Percentiles rank a stretch among this genome's conserved stretches.
These are phyloP conservation scores for Fraxinus pennsylvanica DNA, from an alignment of 257 asterid genomes.

Conservation along the genomic window DNA sequence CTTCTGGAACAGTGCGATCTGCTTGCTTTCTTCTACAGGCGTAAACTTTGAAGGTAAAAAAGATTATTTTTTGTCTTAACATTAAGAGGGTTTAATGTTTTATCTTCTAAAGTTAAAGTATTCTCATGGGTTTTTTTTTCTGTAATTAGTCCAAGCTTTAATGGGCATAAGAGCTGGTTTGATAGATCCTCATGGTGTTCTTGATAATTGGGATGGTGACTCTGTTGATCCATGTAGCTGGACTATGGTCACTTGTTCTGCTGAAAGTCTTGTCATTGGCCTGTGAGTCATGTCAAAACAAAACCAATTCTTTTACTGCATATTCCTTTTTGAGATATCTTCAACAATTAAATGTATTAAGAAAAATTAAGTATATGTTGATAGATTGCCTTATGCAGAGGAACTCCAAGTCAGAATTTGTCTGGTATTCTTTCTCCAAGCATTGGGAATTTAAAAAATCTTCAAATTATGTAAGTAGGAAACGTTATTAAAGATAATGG, in stretches of 20 bases:
- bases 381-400: conserved; percentile 62
- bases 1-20: conserved; percentile 48
- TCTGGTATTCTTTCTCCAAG: conserved; percentile 85
- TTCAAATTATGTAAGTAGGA: conserved; percentile 73
- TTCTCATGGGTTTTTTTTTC: conserved; percentile 4
- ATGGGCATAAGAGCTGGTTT: conserved; percentile 70
- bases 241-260: conserved; percentile 93
- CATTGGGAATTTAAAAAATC: conserved; percentile 85
- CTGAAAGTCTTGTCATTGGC: conserved; percentile 82
- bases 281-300: conserved; percentile 48
- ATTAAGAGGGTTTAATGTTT: background rate
- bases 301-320: background rate
- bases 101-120: background rate
- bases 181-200: conserved; percentile 90
- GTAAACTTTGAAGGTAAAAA: conserved; percentile 93
- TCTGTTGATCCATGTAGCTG: conserved; percentile 99
- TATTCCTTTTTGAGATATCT: background rate
- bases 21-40: conserved; percentile 89
- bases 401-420: conserved; percentile 85
- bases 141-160: conserved; percentile 78
- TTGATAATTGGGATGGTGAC: conserved; percentile 92
- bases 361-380: conserved; percentile 9
- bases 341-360: no score
- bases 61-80: background rate
- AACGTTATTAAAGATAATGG: background rate